Conservation (phyloP, 2,329 filamentous ascomycete species). For the Diplodia sapinea region DNA sequence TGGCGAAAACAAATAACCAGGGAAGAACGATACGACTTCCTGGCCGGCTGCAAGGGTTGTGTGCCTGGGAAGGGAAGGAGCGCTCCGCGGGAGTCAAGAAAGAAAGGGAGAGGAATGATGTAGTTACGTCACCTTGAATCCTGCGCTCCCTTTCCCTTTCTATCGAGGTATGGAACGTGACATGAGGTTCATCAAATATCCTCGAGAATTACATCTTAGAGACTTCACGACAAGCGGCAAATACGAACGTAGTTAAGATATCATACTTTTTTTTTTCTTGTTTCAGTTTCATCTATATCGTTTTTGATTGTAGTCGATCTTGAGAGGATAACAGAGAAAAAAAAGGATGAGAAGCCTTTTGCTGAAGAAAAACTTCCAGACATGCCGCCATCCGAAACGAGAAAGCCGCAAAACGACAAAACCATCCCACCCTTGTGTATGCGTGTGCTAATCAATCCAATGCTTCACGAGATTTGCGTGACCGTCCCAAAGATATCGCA, state of each 20-base stretch:
- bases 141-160: too few species aligned
- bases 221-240: background rate
- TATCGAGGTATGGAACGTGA: background rate
- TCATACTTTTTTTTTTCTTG: constrained; percentile 6
- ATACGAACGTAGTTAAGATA: background rate
- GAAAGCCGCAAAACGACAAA: background rate
- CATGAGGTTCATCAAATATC: background rate
- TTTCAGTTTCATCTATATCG: background rate
- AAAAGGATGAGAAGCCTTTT: background rate
- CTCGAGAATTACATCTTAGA: background rate
- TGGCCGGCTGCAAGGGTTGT: constrained; percentile 1
- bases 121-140: background rate
- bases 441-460: background rate
- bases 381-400: background rate
- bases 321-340: background rate
- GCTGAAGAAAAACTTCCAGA: background rate
- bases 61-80: background rate
- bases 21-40: background rate
- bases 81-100: background rate
- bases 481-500: background rate
- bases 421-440: background rate
- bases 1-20: background rate
- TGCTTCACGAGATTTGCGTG: background rate
- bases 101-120: background rate
- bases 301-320: constrained; percentile 1